A percentile compares a stretch with the other conserved stretches of the same genome.
These are phyloP conservation scores for Lachnellula hyalina DNA, from an alignment of 2,329 filamentous ascomycete genomes.

Conservation along the genomic window DNA sequence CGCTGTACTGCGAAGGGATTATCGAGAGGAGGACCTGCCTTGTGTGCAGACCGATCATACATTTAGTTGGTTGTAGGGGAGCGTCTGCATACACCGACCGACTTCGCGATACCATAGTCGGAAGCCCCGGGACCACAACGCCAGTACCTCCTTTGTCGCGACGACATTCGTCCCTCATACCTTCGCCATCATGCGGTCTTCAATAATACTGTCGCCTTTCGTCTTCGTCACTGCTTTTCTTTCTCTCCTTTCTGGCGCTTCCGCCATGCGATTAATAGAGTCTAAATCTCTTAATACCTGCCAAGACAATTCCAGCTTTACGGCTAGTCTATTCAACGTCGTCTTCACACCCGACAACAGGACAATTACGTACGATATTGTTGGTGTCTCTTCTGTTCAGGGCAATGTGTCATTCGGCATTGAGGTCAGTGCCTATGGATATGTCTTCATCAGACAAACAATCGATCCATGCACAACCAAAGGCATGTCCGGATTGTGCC, in stretches of 20 bases:
- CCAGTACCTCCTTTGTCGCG: slow-evolving; percentile 11
- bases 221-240: slow-evolving; percentile 26
- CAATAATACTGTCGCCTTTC: slow-evolving; percentile 24
- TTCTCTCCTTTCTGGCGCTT: slow-evolving; percentile 23
- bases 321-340: slow-evolving; percentile 84
- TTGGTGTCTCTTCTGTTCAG: slow-evolving; percentile 76
- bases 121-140: slow-evolving; percentile 18
- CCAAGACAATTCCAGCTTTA: slow-evolving; percentile 78
- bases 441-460: slow-evolving; percentile 58
- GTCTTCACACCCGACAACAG: slow-evolving; percentile 71
- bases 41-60: neutral
- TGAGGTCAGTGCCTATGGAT: slow-evolving; percentile 76
- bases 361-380: slow-evolving; percentile 67
- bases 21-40: neutral
- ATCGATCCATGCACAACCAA: slow-evolving; percentile 71
- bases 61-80: neutral
- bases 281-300: slow-evolving; percentile 83
- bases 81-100: neutral
- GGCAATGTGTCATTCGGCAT: slow-evolving; percentile 77
- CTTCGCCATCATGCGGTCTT: slow-evolving; percentile 26
- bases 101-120: slow-evolving; percentile 9
- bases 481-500: slow-evolving; percentile 70
- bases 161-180: slow-evolving; percentile 21
- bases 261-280: slow-evolving; percentile 44
- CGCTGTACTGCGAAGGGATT: neutral